These are phyloP conservation scores for Mycena maculata DNA, from an alignment of 768 basidiomycete genomes.

Conservation along the genomic window DNA sequence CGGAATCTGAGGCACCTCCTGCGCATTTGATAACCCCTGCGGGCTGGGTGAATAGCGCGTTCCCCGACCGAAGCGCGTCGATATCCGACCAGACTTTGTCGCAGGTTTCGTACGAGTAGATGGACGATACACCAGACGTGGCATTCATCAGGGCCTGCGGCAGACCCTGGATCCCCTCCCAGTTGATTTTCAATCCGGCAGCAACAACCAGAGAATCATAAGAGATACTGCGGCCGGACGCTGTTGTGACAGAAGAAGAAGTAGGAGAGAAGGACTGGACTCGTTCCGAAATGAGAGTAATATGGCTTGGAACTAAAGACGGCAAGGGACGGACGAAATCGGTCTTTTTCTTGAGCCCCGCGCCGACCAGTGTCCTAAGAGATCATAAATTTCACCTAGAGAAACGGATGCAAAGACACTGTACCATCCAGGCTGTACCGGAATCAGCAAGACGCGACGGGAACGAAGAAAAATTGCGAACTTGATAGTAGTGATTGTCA, in stretches of 20 bases:
- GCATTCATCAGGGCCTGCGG: constrained; percentile 81
- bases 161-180: constrained; percentile 79
- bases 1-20: constrained; percentile 65
- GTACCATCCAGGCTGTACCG: constrained; percentile 87
- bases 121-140: constrained; percentile 86
- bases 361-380: constrained; percentile 90
- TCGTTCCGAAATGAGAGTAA: constrained; percentile 77
- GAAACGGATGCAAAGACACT: constrained; percentile 27
- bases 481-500: constrained; percentile 86
- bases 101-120: constrained; percentile 90
- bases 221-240: constrained; percentile 72
- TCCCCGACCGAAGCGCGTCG: constrained; percentile 77
- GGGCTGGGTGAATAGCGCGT: constrained; percentile 96
- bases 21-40: constrained; percentile 94
- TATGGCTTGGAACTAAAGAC: constrained; percentile 79
- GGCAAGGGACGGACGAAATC: constrained; percentile 74
- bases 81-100: constrained; percentile 92
- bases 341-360: constrained; percentile 82
- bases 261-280: constrained; percentile 81
- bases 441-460: constrained; percentile 9
- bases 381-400: constrained; percentile 11
- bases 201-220: constrained; percentile 94
- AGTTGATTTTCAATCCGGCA: constrained; percentile 89
- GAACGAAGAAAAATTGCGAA: constrained; percentile 19
- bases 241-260: constrained; percentile 78